phyloP scores from a whole-genome alignment of 305 asterid genomes.

The Fraxinus greggii region DNA sequence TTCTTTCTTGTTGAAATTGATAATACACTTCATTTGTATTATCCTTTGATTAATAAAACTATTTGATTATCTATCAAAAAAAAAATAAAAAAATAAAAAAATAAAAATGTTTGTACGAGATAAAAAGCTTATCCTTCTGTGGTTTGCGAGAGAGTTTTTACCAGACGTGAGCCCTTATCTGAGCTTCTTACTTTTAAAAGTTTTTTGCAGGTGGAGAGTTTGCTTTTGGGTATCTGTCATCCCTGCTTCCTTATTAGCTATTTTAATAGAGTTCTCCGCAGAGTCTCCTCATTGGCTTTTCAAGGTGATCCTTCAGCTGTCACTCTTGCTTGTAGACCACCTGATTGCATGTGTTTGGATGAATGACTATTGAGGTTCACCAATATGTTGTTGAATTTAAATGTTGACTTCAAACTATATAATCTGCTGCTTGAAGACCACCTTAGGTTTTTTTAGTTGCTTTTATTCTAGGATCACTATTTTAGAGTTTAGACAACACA shows the following conservation, averaged over 20 bases:
- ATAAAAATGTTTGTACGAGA: conserved; percentile 2
- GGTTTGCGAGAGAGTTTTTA: background rate
- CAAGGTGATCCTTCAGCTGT: conserved; percentile 52
- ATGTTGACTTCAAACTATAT: background rate
- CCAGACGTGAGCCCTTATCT: background rate
- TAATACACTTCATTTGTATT: background rate
- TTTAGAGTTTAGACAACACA: background rate
- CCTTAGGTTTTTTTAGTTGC: background rate
- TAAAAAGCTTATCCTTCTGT: conserved; percentile 21
- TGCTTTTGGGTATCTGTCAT: conserved; percentile 85
- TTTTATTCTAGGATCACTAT: background rate
- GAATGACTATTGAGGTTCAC: background rate
- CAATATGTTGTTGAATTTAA: background rate
- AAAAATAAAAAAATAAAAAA: background rate
- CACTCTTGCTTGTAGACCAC: conserved; percentile 10
- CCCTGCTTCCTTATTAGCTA: conserved; percentile 80
- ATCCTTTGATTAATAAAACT: background rate
- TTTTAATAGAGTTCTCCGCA: conserved; percentile 69
- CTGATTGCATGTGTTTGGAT: background rate
- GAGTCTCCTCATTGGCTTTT: conserved; percentile 95
- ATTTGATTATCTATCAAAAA: background rate
- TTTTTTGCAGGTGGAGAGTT: conserved; percentile 76
- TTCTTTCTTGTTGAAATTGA: background rate
- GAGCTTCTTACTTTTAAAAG: conserved; percentile 12
- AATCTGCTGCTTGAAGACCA: background rate